phyloP scores from a whole-genome alignment of 1,284 basidiomycete species.

The Vanrija sp. region DNA sequence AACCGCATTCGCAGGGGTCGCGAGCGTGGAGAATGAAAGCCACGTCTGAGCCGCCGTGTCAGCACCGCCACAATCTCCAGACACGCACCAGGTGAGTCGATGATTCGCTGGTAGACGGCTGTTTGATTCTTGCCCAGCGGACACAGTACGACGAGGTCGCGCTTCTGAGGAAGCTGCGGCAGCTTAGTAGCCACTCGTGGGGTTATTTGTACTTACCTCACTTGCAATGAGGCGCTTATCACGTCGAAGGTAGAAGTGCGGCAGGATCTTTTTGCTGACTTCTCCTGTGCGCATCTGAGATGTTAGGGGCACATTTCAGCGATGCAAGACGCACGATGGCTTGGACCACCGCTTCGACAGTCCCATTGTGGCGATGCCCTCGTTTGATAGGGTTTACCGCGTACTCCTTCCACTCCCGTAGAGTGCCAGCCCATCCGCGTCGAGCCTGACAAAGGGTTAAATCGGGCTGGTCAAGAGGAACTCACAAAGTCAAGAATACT shows the following conservation, averaged over 20 bases:
- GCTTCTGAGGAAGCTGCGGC: slow-evolving; percentile 51
- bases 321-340: slow-evolving; percentile 31
- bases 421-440: slow-evolving; percentile 45
- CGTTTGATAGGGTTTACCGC: slow-evolving; percentile 46
- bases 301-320: neutral
- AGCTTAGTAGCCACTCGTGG: neutral
- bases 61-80: fast-evolving
- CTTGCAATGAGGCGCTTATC: slow-evolving; percentile 51
- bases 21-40: slow-evolving; percentile 47
- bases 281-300: slow-evolving; percentile 6
- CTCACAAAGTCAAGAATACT: slow-evolving; percentile 50
- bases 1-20: slow-evolving; percentile 49
- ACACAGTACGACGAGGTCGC: slow-evolving; percentile 53
- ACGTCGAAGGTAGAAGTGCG: slow-evolving; percentile 52
- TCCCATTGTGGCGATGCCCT: slow-evolving; percentile 48
- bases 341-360: slow-evolving; percentile 37
- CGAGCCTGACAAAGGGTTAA: slow-evolving; percentile 23
- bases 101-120: slow-evolving; percentile 47
- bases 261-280: slow-evolving; percentile 47
- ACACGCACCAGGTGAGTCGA: slow-evolving; percentile 37
- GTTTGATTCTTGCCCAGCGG: slow-evolving; percentile 50
- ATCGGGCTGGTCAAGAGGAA: neutral
- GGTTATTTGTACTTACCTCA: slow-evolving; percentile 26
- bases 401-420: slow-evolving; percentile 42
- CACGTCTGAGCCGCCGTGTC: slow-evolving; percentile 33